phyloP scores from a whole-genome alignment of 1,284 basidiomycete species.

The Hemileia vastatrix region DNA sequence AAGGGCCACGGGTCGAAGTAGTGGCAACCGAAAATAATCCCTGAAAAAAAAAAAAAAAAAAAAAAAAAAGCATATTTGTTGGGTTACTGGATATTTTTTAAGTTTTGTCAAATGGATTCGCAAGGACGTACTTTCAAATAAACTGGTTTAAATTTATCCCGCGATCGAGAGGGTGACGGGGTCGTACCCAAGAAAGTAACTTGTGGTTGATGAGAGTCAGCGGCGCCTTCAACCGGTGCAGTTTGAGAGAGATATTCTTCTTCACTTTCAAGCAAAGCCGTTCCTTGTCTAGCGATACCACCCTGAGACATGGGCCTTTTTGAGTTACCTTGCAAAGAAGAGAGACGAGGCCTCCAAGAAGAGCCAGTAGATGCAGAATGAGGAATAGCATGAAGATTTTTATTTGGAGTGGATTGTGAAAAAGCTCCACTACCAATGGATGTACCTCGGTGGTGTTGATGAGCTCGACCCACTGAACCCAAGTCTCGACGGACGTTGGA shows the following conservation, averaged over 20 bases:
- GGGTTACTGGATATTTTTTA: too few species aligned
- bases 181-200: slow-evolving; percentile 10
- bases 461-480: neutral
- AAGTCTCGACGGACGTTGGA: neutral
- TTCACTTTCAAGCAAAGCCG: slow-evolving; percentile 12
- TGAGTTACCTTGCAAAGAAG: slow-evolving; percentile 4
- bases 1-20: slow-evolving; percentile 79
- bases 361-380: slow-evolving; percentile 11
- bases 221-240: neutral
- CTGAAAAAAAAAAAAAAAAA: slow-evolving; percentile 38
- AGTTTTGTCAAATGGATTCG: too few species aligned
- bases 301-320: neutral
- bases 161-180: slow-evolving; percentile 1
- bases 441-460: slow-evolving; percentile 6
- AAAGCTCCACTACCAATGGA: neutral
- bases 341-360: slow-evolving; percentile 13
- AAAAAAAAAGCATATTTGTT: too few species aligned
- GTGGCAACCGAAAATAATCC: slow-evolving; percentile 63
- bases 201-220: neutral
- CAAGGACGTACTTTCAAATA: slow-evolving; percentile 17
- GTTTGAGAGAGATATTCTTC: slow-evolving; percentile 8
- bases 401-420: neutral
- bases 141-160: slow-evolving; percentile 21
- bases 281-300: neutral
- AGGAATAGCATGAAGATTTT: neutral